Percentiles rank a stretch among this genome's conserved stretches.
These are phyloP conservation scores for Xanthoparmelia taractica DNA, from an alignment of 495 filamentous ascomycete species.

Conservation along the genomic window DNA sequence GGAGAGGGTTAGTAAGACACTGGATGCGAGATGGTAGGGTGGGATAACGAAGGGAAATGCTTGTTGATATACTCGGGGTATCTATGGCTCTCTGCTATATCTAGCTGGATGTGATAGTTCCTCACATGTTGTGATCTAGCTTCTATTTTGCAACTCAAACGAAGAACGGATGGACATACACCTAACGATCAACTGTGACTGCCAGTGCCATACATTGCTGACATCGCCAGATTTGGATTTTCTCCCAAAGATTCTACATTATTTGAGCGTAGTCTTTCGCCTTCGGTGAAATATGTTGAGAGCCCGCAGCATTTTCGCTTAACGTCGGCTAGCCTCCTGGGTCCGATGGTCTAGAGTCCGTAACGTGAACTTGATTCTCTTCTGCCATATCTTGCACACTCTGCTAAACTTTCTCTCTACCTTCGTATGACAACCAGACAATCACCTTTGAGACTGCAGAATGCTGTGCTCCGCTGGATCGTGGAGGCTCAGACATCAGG, in stretches of 20 bases:
- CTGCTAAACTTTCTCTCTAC: not conserved
- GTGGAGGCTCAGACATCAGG: not conserved
- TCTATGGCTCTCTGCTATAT: not conserved
- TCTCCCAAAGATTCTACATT: too few species aligned
- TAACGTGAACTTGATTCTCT: too few species aligned
- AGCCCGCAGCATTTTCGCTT: too few species aligned
- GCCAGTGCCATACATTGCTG: too few species aligned
- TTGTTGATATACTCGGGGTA: not conserved
- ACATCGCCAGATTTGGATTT: too few species aligned
- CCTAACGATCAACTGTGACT: too few species aligned
- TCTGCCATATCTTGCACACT: not conserved
- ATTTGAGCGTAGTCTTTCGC: too few species aligned
- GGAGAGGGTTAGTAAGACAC: conserved; percentile 17
- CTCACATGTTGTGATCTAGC: not conserved
- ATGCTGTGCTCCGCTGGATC: not conserved
- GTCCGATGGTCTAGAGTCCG: too few species aligned
- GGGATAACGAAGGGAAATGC: not conserved
- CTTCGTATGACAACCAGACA: not conserved
- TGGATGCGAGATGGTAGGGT: conserved; percentile 25
- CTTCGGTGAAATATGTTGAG: too few species aligned
- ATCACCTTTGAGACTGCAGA: not conserved
- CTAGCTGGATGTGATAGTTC: not conserved
- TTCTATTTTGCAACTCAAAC: not conserved
- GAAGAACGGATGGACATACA: too few species aligned
- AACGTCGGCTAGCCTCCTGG: too few species aligned